Evolutionary conservation across 257 asterid species (phyloP), one percentile per base, ranked within the genome.

Genomic region (Jaltomata sinuosa): DNA sequence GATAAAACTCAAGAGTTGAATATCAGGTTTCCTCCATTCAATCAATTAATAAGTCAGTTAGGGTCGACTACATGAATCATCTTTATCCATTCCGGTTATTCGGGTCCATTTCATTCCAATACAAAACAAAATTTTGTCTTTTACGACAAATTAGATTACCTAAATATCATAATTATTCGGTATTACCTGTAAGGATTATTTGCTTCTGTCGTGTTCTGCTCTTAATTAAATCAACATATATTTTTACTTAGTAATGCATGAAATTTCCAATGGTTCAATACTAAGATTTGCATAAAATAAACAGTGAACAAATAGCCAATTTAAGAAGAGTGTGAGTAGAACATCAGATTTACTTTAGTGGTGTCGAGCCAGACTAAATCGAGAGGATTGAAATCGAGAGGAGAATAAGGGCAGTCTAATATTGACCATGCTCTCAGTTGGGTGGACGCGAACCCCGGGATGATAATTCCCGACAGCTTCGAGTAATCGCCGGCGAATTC

Each of bases 341-440:
- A 25, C 68, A 61, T 52, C 7, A 18, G 91, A 72, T 25, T 74
- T 86, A 96, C 99, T 88, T 94, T 96, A 69, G 99, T 94, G 36
- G 93, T 83, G 89, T 96, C 99, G 82, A 96, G 99, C 99, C 99
- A 96, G 87, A 96, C 99, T 84, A 96, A 94, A 89, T 96, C 99
- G 89, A 96, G 98, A 47, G 99, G 98, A 67, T 94, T 93, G 90
- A 93, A 96, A 91, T 94, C 98, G 84, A 94, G 98, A 84, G 98
- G 98, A 83, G 98, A 93, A 89, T 93, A 96, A 47, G 99, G 99
- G 83, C 98, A 96, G 90, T 96, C 99, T 59, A 96, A 80, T 79
- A 96, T 96, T 52, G 99, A 96, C 99, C 99, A 96, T 21, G 98
- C 99, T 87, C 99, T 89, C 1, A 96, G 96, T 69, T 94, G 98